Base-by-base conservation (phyloP, 129 eudicot genomes). In the Heracleum sosnowskyi region DNA sequence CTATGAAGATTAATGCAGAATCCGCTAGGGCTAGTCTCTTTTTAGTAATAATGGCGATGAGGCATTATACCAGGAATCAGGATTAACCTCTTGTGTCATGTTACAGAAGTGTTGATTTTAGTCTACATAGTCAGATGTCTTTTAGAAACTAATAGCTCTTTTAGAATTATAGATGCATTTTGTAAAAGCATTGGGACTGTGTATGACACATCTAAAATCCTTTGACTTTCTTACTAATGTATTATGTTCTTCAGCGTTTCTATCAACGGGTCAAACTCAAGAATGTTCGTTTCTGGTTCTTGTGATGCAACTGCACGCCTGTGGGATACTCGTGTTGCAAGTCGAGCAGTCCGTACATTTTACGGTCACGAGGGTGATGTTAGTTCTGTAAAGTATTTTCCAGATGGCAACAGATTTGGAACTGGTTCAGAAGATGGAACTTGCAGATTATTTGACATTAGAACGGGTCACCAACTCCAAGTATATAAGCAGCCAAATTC, bases 401-500 rank as follows among this genome's bases (percentile, higher is more conserved):
- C 98, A 13, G 98, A 94, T 86, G 98, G 98, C 79, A 89, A 94
- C 82, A 87, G 98, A 77, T 94, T 94, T 83, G 97, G 96, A 73
- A 91, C 93, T 29, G 98, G 98, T 62, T 94, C 98, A 74, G 98
- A 85, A 17, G 98, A 94, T 69, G 98, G 98, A 69, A 90, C 90
- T 31, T 91, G 96, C 85, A 88, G 92, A 75, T 86, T 94, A 49
- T 94, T 88, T 87, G 98, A 94, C 89, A 88, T 94, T 69, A 88
- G 98, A 82, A 91, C 98, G 9, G 98, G 98, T 11, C 98, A 94
- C 79, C 98, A 91, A 87, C 93, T 94, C 77, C 98, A 94, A 83
- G 93, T 89, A 76, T 94, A 94, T 83, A 71, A 80, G 34, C 98
- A 79, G 73, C 89, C 79, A 60, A 85, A 87, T 37, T 85, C 75